These are phyloP conservation scores for Tulasnella sp. DNA, from an alignment of 768 basidiomycete genomes.

Conservation along the genomic window DNA sequence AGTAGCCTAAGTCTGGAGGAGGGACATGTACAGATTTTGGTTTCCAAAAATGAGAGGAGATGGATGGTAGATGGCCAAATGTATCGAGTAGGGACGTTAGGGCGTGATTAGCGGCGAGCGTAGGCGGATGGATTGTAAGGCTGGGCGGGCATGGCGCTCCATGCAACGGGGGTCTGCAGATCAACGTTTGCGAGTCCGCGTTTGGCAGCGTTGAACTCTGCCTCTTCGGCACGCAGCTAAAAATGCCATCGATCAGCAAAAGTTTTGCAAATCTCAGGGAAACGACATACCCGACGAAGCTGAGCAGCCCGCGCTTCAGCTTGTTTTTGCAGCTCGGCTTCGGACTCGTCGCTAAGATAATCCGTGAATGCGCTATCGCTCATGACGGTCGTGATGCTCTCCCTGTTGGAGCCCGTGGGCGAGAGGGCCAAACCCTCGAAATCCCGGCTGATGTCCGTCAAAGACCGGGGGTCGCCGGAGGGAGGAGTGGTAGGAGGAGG, in stretches of 20 bases:
- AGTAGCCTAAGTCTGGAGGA: too few species aligned
- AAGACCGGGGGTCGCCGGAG: background rate
- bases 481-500: constrained; percentile 21
- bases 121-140: constrained; percentile 13
- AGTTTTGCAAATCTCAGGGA: background rate
- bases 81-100: background rate
- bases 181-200: constrained; percentile 8
- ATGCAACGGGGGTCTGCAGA: constrained; percentile 11
- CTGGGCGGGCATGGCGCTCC: constrained; percentile 1
- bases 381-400: constrained; percentile 42
- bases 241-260: background rate
- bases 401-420: constrained; percentile 13
- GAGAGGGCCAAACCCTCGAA: constrained; percentile 4
- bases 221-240: constrained; percentile 12
- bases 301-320: constrained; percentile 68
- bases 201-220: constrained; percentile 15
- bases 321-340: constrained; percentile 74
- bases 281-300: constrained; percentile 24
- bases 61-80: background rate
- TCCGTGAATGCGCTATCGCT: constrained; percentile 84
- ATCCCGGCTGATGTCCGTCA: background rate
- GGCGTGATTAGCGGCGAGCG: constrained; percentile 3
- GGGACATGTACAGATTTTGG: background rate
- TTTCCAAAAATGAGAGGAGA: background rate
- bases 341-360: constrained; percentile 54